Conservation (phyloP, 164 flowering plant species). For the Umbellularia californica region DNA sequence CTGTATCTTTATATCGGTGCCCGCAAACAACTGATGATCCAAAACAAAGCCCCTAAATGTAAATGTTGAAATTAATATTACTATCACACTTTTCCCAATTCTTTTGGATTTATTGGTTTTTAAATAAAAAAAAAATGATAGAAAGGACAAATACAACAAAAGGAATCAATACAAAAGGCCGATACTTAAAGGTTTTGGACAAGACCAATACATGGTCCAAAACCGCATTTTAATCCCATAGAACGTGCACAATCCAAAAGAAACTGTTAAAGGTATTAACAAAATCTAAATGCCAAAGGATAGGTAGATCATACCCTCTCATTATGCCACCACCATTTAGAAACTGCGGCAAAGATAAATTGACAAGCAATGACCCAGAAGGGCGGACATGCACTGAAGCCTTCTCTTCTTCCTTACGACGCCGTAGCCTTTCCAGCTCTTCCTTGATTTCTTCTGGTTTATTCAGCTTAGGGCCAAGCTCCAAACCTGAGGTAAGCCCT, state of each 20-base stretch:
- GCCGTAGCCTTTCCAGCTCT: slow-evolving; percentile 69
- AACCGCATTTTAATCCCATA: neutral
- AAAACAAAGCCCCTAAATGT: too few relatives aligned
- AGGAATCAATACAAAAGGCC: too few relatives aligned
- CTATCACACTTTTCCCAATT: too few relatives aligned
- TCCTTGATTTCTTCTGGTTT: slow-evolving; percentile 82
- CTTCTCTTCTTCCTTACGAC: slow-evolving; percentile 64
- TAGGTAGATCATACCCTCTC: slow-evolving; percentile 52
- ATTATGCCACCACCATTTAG: slow-evolving; percentile 70
- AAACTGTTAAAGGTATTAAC: neutral
- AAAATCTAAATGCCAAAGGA: neutral
- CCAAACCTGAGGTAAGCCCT: slow-evolving; percentile 86
- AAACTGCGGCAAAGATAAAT: slow-evolving; percentile 75
- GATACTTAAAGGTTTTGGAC: too few relatives aligned
- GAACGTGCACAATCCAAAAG: neutral
- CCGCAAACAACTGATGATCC: too few relatives aligned
- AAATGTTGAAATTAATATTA: too few relatives aligned
- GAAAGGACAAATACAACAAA: too few relatives aligned
- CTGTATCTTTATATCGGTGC: too few relatives aligned
- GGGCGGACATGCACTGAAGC: slow-evolving; percentile 52
- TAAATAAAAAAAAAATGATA: too few relatives aligned
- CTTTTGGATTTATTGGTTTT: too few relatives aligned
- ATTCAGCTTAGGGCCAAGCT: slow-evolving; percentile 75
- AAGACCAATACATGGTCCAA: too few relatives aligned
- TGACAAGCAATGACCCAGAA: slow-evolving; percentile 67